Evolutionary conservation across 2,329 filamentous ascomycete species (phyloP), one percentile per base, ranked within the genome.

Genomic region (Teratosphaeria epicoccoides): DNA sequence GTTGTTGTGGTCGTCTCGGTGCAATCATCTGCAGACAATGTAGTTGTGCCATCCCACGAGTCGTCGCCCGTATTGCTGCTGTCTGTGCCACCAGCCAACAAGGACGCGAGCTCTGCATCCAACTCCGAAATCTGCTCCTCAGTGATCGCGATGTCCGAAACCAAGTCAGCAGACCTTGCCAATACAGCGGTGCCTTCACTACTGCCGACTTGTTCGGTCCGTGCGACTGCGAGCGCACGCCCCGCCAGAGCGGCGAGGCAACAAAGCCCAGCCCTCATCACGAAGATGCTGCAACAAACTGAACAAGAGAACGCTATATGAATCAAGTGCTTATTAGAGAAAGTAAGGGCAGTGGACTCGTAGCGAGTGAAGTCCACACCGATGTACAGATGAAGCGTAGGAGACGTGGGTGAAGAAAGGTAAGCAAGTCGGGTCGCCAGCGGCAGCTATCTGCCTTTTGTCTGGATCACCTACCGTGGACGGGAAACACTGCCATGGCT

Each of bases 351-450:
- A 29, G 17, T 24, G 45, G 47, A 49, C 53, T 49, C 53, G 47
- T 55, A 55, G 49, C 43, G 53, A 55, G 45, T 55, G 53, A 55
- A 54, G 53, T 44, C 53, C 49, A 46, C 44, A 9, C 17, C 6
- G 25, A 46, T 24, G 20, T 6, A 28, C 25, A 46, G n/a, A 28
- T 46, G 1, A 46, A 24, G 23, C 17, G 22, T 24, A 28, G 25
- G 20, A 28, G 25, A 28, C 23, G 25, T 24, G 6, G 4, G 44
- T 24, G 25, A 37, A 46, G 44, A 24, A 10, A 23, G 44, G 44
- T 14, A 17, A 24, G n/a, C 23, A 17, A 10, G 20, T 23, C 11
- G 12, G 11, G 44, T 28, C 20, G n/a, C n/a, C 23, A 24, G 20
- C 23, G 23, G 23, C 44, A 24, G 22, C 44, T 46, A 28, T 17